Percentiles rank a stretch among this genome's conserved stretches.
Evolutionary conservation across 805 yeast genomes (phyloP).

Genomic region (Komagataella mondaviorum): DNA sequence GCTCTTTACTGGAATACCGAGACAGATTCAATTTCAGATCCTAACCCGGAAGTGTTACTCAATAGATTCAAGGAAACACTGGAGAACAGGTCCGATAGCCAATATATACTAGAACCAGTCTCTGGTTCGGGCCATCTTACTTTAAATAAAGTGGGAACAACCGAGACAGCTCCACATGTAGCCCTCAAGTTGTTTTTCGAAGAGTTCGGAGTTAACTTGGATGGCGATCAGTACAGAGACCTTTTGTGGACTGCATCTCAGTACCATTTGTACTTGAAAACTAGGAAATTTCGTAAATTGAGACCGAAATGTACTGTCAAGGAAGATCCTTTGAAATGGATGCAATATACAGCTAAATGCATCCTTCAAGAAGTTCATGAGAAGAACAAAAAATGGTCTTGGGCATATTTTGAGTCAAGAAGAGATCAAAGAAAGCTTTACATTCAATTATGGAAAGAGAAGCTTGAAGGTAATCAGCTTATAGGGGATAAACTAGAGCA

Average conservation of each 20-base stretch:
- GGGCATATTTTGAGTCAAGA: slow-evolving; percentile 67
- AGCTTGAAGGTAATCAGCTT: slow-evolving; percentile 21
- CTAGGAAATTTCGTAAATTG: slow-evolving; percentile 57
- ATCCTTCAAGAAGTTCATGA: slow-evolving; percentile 75
- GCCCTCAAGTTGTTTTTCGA: slow-evolving; percentile 69
- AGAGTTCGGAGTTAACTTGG: slow-evolving; percentile 78
- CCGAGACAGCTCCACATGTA: slow-evolving; percentile 55
- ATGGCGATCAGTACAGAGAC: slow-evolving; percentile 75
- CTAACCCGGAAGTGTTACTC: slow-evolving; percentile 34
- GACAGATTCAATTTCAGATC: slow-evolving; percentile 29
- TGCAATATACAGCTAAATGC: slow-evolving; percentile 64
- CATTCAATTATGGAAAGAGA: slow-evolving; percentile 50
- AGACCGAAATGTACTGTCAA: slow-evolving; percentile 44
- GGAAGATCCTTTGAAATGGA: slow-evolving; percentile 74
- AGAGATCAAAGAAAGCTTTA: slow-evolving; percentile 63
- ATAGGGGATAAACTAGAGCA: slow-evolving; percentile 18
- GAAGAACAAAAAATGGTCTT: slow-evolving; percentile 68
- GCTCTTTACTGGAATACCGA: slow-evolving; percentile 81
- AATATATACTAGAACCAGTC: slow-evolving; percentile 71
- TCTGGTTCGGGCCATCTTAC: slow-evolving; percentile 78
- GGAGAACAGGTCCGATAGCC: slow-evolving; percentile 14
- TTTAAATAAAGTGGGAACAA: slow-evolving; percentile 66
- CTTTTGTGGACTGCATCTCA: slow-evolving; percentile 70
- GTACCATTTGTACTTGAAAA: slow-evolving; percentile 64
- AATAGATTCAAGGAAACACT: slow-evolving; percentile 32